phyloP scores from a whole-genome alignment of 129 eudicot species.

The Solidago caesia region DNA sequence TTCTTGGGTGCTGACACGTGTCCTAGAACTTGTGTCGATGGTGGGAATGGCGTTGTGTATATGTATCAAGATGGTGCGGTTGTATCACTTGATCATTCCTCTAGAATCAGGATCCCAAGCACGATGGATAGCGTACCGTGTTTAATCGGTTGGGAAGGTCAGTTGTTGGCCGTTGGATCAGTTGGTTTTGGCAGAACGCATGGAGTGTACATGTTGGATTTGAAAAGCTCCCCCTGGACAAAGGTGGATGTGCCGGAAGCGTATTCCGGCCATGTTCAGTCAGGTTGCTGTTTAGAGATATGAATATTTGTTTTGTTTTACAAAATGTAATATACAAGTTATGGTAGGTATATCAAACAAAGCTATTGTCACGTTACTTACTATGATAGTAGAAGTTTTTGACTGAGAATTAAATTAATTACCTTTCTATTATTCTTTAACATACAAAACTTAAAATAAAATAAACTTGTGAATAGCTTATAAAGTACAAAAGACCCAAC shows the following conservation, averaged over 20 bases:
- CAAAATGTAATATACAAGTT: background rate
- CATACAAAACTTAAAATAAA: background rate
- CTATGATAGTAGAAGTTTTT: background rate
- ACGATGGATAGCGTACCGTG: constrained; percentile 30
- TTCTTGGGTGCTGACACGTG: constrained; percentile 45
- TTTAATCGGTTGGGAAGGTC: constrained; percentile 54
- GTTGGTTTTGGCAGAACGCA: constrained; percentile 42
- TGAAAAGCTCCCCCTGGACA: constrained; percentile 47
- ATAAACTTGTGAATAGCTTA: background rate
- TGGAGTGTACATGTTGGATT: constrained; percentile 48
- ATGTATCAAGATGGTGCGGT: constrained; percentile 42
- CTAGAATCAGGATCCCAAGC: constrained; percentile 46
- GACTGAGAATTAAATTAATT: background rate
- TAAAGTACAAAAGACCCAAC: background rate
- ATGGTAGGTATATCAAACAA: background rate
- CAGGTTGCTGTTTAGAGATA: constrained; percentile 65
- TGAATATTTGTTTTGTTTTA: constrained; percentile 6
- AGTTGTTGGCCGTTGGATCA: constrained; percentile 62
- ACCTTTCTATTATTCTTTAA: background rate
- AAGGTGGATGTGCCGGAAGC: constrained; percentile 40
- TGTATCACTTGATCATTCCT: constrained; percentile 33
- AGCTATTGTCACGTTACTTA: background rate
- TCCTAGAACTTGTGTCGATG: constrained; percentile 60
- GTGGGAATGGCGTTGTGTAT: constrained; percentile 43
- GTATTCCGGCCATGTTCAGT: constrained; percentile 71